phyloP scores from a whole-genome alignment of 1,284 basidiomycete genomes.

The Boletellus sp. region DNA sequence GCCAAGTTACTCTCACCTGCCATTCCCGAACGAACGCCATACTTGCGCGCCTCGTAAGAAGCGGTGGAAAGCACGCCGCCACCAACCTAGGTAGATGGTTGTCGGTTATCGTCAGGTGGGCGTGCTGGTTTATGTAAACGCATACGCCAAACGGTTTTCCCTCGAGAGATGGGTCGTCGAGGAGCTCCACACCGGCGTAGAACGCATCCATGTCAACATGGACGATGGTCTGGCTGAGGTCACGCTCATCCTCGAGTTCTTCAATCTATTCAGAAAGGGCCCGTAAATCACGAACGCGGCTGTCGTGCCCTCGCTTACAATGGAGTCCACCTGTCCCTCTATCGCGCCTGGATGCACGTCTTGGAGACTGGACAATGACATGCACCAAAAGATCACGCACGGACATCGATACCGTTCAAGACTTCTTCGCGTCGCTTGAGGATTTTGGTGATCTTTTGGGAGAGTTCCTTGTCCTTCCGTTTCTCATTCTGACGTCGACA shows the following conservation, averaged over 20 bases:
- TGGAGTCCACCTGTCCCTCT: conserved; percentile 26
- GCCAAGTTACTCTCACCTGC: conserved; percentile 49
- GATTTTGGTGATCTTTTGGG: conserved; percentile 65
- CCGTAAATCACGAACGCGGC: conserved; percentile 32
- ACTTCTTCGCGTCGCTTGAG: conserved; percentile 63
- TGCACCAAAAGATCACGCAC: conserved; percentile 40
- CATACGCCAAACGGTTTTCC: conserved; percentile 88
- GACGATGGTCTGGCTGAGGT: conserved; percentile 80
- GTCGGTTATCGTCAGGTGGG: neutral
- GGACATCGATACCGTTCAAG: conserved; percentile 52
- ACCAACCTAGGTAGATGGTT: conserved; percentile 53
- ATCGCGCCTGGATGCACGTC: conserved; percentile 18
- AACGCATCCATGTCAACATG: conserved; percentile 88
- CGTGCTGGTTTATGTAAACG: conserved; percentile 7
- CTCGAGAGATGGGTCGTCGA: conserved; percentile 73
- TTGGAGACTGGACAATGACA: neutral
- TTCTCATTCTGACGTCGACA: conserved; percentile 67
- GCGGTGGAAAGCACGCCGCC: conserved; percentile 81
- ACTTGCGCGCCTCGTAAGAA: conserved; percentile 89
- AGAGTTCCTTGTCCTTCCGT: conserved; percentile 77
- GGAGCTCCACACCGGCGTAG: conserved; percentile 72
- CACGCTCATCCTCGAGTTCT: conserved; percentile 74
- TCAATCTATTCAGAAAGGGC: conserved; percentile 47
- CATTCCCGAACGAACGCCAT: conserved; percentile 87
- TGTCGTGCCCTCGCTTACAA: conserved; percentile 23